These are phyloP conservation scores for Alternaria brassicicola DNA, from an alignment of 2,329 filamentous ascomycete species.

Conservation along the genomic window DNA sequence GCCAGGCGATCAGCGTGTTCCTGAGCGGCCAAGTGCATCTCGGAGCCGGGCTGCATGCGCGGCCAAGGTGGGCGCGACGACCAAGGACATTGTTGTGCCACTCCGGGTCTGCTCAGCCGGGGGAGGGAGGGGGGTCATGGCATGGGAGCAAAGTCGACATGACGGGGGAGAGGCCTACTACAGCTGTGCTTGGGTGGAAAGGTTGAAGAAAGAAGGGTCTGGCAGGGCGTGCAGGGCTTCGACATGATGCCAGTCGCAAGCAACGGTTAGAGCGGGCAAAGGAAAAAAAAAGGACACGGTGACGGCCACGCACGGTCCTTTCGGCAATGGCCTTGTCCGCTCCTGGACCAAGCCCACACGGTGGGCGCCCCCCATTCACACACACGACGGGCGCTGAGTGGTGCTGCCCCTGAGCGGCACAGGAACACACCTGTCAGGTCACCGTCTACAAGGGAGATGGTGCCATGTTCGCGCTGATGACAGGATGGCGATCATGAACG, in stretches of 20 bases:
- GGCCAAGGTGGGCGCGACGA: neutral
- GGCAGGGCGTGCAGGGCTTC: neutral
- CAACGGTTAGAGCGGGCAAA: slow-evolving; percentile 15
- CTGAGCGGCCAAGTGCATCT: slow-evolving; percentile 5
- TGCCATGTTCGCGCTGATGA: slow-evolving; percentile 23
- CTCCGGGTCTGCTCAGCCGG: neutral
- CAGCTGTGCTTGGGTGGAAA: neutral
- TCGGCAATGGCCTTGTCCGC: slow-evolving; percentile 19
- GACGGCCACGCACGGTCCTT: slow-evolving; percentile 3
- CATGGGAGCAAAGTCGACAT: neutral
- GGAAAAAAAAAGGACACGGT: slow-evolving; percentile 10
- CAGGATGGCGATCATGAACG: slow-evolving; percentile 24
- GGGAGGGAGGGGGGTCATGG: neutral
- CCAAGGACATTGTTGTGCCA: neutral
- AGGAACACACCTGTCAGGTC: slow-evolving; percentile 7
- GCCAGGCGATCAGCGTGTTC: slow-evolving; percentile 10
- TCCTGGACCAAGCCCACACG: slow-evolving; percentile 10
- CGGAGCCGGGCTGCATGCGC: neutral
- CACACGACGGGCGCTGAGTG: slow-evolving; percentile 8
- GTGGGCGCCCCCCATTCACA: slow-evolving; percentile 2
- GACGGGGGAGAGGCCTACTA: neutral
- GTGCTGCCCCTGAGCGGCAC: slow-evolving; percentile 22
- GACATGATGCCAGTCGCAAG: neutral
- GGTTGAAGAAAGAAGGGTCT: slow-evolving; percentile 6
- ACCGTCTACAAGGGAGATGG: slow-evolving; percentile 8